Evolutionary conservation across 768 basidiomycete species (phyloP).

Genomic region (Tulasnella sp.): DNA sequence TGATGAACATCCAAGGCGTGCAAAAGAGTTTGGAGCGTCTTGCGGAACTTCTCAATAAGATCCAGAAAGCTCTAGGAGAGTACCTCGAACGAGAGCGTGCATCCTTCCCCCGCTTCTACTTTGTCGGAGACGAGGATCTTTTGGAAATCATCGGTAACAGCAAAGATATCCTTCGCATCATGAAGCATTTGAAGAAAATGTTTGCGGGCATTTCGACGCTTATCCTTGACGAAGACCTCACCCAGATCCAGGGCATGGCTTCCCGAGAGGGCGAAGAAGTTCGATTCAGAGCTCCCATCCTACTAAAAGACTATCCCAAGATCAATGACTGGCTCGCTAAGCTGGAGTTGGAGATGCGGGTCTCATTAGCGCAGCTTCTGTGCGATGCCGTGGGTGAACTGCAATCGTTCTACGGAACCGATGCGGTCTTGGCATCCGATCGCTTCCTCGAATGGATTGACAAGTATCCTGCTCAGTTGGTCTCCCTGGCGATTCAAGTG

Average conservation of each 20-base stretch:
- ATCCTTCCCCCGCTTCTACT: conserved; percentile 98
- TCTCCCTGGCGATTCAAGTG: conserved; percentile 89
- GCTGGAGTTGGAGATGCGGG: conserved; percentile 84
- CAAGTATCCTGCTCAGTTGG: conserved; percentile 88
- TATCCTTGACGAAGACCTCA: conserved; percentile 72
- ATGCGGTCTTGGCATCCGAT: conserved; percentile 44
- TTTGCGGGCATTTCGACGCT: conserved; percentile 94
- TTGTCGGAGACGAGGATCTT: conserved; percentile 96
- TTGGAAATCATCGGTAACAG: conserved; percentile 99
- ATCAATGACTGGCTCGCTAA: conserved; percentile 98
- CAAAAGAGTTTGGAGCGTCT: conserved; percentile 97
- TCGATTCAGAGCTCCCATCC: conserved; percentile 64
- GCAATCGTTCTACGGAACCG: conserved; percentile 63
- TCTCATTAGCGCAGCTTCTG: conserved; percentile 74
- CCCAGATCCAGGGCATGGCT: conserved; percentile 84
- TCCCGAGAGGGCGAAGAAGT: conserved; percentile 96
- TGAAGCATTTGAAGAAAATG: conserved; percentile 99
- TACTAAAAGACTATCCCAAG: conserved; percentile 86
- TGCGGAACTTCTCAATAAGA: conserved; percentile 91
- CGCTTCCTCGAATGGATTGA: conserved; percentile 84
- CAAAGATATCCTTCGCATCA: conserved; percentile 93
- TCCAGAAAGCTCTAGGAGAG: conserved; percentile 97
- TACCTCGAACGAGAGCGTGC: conserved; percentile 96
- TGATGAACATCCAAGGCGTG: conserved; percentile 89
- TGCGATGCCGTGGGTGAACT: conserved; percentile 70